Conservation (phyloP, 2,329 filamentous ascomycete genomes). For the Xylaria sp. region DNA sequence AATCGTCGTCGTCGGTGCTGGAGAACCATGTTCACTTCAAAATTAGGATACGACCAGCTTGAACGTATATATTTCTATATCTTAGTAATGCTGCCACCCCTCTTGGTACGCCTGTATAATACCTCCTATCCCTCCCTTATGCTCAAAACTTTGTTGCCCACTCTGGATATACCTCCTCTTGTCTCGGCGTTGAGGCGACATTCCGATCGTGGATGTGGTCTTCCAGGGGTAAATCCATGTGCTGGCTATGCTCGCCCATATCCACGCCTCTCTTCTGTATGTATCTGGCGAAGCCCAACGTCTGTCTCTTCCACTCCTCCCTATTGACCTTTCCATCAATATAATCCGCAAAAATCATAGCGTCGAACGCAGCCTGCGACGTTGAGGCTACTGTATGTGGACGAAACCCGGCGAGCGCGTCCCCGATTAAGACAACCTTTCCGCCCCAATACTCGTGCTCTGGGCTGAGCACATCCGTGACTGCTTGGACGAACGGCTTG, state of each 20-base stretch:
- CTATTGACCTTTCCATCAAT: conserved; percentile 46
- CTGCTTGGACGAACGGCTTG: conserved; percentile 55
- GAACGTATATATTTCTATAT: background rate
- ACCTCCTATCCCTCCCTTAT: background rate
- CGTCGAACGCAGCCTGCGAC: conserved; percentile 53
- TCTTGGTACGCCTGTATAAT: background rate
- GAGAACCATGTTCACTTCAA: too few species aligned
- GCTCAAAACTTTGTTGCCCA: conserved; percentile 48
- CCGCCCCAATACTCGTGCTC: conserved; percentile 51
- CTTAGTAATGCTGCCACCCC: background rate
- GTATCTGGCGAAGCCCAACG: conserved; percentile 50
- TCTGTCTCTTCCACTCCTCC: conserved; percentile 50
- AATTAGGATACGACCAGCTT: too few species aligned
- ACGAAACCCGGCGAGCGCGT: conserved; percentile 56
- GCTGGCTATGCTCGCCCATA: conserved; percentile 52
- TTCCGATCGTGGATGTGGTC: conserved; percentile 51
- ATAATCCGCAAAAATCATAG: conserved; percentile 51
- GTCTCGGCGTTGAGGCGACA: conserved; percentile 47
- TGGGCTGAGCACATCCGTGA: conserved; percentile 53
- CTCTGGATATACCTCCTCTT: conserved; percentile 48
- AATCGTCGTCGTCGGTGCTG: too few species aligned
- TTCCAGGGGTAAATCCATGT: conserved; percentile 45
- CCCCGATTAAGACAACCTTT: conserved; percentile 55
- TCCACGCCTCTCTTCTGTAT: conserved; percentile 50
- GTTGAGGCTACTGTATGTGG: conserved; percentile 58